Base-by-base conservation (phyloP, 345 rosid species). In the Stellera chamaejasme region DNA sequence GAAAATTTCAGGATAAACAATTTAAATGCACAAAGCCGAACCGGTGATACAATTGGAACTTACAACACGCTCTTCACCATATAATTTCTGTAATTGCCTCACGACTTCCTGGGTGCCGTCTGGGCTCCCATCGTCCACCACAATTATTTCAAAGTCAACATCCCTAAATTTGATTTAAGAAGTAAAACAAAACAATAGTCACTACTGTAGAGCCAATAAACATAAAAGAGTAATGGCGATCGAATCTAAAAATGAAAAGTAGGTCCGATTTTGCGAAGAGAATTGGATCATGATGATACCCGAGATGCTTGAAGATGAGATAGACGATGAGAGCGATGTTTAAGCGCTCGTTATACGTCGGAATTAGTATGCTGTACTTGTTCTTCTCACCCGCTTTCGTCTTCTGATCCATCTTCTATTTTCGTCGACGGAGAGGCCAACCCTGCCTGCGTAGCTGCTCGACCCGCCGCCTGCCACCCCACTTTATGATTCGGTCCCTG, bases 91-190 rank as follows among this genome's bases (percentile, higher is more conserved):
- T 58, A 93, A 69, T 49, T 93, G 92, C 63, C 73, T 83, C 23
- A 89, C 90, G 59, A 89, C 62, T 59, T 87, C 97, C 59, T 93
- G 97, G 26, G 98, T 92, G 44, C 91, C 99, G 65, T 89, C 99
- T 23, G 95, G 99, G 60, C 99, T 93, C 71, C 97, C 96, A 67
- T 89, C 99, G 60, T 93, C 99, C 67, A 93, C 99, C 50, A 93
- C 76, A 60, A 90, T 83, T 46, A 87, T 77, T 75, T 93, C 97
- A 57, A 87, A 90, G 62, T 93, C 87, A 27, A 82, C 83, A 75
- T 82, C 85, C 70, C 96, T 87, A 46, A 19, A 65, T n/a, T 3
- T 27, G 43, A 27, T 10, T 26, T 11, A 42, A 45, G 7, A 57
- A 45, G 3, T 1, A 11, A 57, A n/a, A 45, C 42, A 25, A 9